These are phyloP conservation scores for Colletotrichum sp. DNA, from an alignment of 2,329 filamentous ascomycete species.

Conservation along the genomic window DNA sequence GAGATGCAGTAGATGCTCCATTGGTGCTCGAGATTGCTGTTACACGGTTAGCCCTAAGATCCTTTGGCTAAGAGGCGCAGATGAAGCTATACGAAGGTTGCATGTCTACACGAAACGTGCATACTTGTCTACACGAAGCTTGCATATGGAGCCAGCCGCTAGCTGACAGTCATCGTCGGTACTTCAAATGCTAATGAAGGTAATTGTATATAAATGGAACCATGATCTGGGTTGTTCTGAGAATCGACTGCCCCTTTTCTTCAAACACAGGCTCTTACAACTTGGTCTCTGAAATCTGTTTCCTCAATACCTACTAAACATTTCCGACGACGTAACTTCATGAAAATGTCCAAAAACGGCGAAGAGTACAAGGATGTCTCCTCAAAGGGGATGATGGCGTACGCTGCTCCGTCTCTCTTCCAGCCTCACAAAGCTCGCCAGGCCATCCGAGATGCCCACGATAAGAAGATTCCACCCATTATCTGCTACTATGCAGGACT, in stretches of 20 bases:
- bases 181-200: not conserved
- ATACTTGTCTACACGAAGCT: not conserved
- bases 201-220: not conserved
- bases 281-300: not conserved
- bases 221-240: not conserved
- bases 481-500: conserved; percentile 46
- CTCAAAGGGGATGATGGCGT: conserved; percentile 38
- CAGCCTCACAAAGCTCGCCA: conserved; percentile 50
- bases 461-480: conserved; percentile 47
- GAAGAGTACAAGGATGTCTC: conserved; percentile 11
- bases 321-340: not conserved
- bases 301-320: not conserved
- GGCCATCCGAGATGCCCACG: conserved; percentile 50
- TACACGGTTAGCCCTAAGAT: not conserved
- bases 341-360: not conserved
- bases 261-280: not conserved
- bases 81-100: not conserved
- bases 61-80: not conserved
- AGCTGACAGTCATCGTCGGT: not conserved
- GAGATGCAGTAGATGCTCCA: not conserved
- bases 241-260: not conserved
- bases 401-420: conserved; percentile 48
- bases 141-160: not conserved
- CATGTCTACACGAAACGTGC: not conserved
- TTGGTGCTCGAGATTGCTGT: not conserved